Percentiles rank a stretch among this genome's conserved stretches.
Conservation (phyloP, 495 filamentous ascomycete species). For the Penicillium alfredii region DNA sequence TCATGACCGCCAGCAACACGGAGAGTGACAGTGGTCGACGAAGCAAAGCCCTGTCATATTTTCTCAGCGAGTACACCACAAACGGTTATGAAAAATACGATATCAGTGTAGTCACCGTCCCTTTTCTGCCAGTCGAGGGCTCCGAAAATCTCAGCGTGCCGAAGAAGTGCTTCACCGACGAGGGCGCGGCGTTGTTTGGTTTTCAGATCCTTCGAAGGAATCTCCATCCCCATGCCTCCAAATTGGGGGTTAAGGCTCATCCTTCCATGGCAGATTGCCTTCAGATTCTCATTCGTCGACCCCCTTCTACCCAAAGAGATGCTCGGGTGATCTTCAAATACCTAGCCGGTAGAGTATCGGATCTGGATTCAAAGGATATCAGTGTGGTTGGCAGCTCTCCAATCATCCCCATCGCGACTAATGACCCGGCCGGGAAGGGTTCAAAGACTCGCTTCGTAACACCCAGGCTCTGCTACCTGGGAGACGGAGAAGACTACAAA, state of each 20-base stretch:
- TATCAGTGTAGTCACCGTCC: constrained; percentile 46
- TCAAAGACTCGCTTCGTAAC: constrained; percentile 43
- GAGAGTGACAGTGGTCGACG: constrained; percentile 51
- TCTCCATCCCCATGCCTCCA: constrained; percentile 67
- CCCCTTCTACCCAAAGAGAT: constrained; percentile 56
- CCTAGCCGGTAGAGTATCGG: constrained; percentile 65
- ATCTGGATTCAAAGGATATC: constrained; percentile 58
- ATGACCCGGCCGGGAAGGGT: constrained; percentile 28
- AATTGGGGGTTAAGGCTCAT: constrained; percentile 76
- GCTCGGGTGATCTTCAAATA: constrained; percentile 74
- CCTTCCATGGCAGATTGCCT: constrained; percentile 73
- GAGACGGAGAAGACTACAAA: constrained; percentile 66
- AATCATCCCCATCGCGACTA: constrained; percentile 63
- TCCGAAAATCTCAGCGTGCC: constrained; percentile 60
- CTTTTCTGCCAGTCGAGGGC: constrained; percentile 70
- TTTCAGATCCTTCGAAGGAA: constrained; percentile 70
- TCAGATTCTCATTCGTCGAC: constrained; percentile 58
- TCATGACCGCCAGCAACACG: constrained; percentile 58
- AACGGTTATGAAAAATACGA: constrained; percentile 67
- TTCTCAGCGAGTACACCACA: constrained; percentile 66
- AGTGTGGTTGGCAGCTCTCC: constrained; percentile 52
- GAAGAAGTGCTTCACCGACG: constrained; percentile 75
- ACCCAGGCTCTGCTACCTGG: constrained; percentile 71
- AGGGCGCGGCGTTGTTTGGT: constrained; percentile 65
- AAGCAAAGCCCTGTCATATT: constrained; percentile 71